Evolutionary conservation across 1,284 basidiomycete species (phyloP).

Genomic region (Pascua sp.): DNA sequence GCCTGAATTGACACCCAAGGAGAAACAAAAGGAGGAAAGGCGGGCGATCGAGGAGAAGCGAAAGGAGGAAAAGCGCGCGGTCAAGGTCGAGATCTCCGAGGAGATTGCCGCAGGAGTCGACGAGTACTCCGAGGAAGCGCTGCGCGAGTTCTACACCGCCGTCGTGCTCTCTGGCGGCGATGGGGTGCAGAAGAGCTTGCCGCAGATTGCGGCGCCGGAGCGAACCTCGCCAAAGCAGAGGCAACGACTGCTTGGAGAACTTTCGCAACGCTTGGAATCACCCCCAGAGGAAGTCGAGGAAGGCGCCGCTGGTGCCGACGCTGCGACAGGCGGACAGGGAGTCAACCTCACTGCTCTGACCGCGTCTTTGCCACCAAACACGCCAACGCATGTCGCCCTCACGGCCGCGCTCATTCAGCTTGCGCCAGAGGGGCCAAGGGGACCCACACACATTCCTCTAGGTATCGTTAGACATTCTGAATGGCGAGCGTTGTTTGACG

Average conservation of each 20-base stretch:
- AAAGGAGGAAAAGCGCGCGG: conserved; percentile 14
- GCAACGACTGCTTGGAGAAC: conserved; percentile 3
- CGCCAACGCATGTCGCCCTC: conserved; percentile 20
- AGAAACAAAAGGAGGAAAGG: conserved; percentile 7
- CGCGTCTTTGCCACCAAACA: conserved; percentile 1
- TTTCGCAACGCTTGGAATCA: conserved; percentile 4
- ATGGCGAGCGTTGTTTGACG: conserved; percentile 39
- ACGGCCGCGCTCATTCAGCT: conserved; percentile 8
- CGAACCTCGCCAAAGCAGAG: conserved; percentile 3
- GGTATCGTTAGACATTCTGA: conserved; percentile 35
- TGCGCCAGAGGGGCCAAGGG: not conserved
- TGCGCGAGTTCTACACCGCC: conserved; percentile 32
- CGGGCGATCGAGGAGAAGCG: conserved; percentile 23
- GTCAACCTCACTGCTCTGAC: conserved; percentile 2
- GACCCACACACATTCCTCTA: conserved; percentile 23
- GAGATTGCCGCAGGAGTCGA: conserved; percentile 20
- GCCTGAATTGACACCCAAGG: not conserved
- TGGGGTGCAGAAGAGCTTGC: conserved; percentile 5
- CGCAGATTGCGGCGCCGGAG: conserved; percentile 11
- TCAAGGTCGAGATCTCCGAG: conserved; percentile 20
- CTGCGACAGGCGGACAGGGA: conserved; percentile 4
- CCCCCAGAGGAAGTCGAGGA: not conserved
- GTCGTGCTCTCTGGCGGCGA: conserved; percentile 28
- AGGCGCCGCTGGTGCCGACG: not conserved
- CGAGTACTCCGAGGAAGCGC: conserved; percentile 26